phyloP scores from a whole-genome alignment of 768 basidiomycete species.

The Brasilioporus rufonigricans region DNA sequence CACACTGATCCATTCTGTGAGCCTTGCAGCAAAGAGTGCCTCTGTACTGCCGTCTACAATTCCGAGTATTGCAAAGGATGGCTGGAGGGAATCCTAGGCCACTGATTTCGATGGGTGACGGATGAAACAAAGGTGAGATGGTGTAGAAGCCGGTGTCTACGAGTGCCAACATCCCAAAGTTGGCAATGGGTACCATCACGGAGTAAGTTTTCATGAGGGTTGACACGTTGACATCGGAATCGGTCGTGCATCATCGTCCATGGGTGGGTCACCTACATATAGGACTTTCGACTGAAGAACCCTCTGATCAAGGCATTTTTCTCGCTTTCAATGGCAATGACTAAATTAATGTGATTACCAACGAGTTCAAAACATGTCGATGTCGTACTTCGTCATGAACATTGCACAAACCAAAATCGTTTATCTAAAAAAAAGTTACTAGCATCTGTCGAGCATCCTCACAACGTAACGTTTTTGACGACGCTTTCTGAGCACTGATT shows the following conservation, averaged over 20 bases:
- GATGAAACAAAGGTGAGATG: constrained; percentile 46
- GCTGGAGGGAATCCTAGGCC: constrained; percentile 42
- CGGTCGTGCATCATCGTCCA: constrained; percentile 5
- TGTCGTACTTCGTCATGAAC: constrained; percentile 32
- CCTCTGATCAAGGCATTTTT: neutral
- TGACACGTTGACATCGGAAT: constrained; percentile 36
- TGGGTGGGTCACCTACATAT: neutral
- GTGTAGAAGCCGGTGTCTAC: constrained; percentile 39
- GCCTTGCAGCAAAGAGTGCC: constrained; percentile 37
- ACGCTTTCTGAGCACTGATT: too few species aligned
- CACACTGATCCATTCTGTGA: constrained; percentile 41
- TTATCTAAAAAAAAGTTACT: too few species aligned
- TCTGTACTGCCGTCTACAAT: constrained; percentile 40
- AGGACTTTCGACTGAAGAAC: neutral
- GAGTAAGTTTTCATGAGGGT: constrained; percentile 25
- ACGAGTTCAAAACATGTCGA: neutral
- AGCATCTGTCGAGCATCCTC: too few species aligned
- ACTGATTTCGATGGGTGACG: constrained; percentile 41
- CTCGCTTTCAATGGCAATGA: constrained; percentile 22
- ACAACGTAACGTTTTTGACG: too few species aligned
- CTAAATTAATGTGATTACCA: constrained; percentile 12
- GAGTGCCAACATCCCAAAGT: constrained; percentile 43
- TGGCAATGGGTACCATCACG: constrained; percentile 42
- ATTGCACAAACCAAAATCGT: constrained; percentile 18
- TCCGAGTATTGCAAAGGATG: constrained; percentile 36